Conservation (phyloP, 2,329 filamentous ascomycete genomes). For the Verticillium isaacii region DNA sequence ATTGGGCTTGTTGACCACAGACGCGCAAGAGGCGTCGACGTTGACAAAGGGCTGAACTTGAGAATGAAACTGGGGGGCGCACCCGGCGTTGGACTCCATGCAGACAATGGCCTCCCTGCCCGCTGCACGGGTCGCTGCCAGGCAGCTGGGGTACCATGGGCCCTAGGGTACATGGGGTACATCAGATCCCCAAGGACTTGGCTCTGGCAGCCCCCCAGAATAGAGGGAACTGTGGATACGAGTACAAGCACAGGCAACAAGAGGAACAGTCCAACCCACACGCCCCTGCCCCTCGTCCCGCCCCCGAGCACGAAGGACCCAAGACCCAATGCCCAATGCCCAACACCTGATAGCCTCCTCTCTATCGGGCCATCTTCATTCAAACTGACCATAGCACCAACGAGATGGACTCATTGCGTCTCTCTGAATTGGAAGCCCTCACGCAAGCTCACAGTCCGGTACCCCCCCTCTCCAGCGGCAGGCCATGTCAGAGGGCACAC, state of each 20-base stretch:
- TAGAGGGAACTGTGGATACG: neutral
- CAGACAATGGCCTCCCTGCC: neutral
- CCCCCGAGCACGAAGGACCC: neutral
- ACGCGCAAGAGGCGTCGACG: neutral
- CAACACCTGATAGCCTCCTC: too few relatives aligned
- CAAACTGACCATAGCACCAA: neutral
- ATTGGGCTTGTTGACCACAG: neutral
- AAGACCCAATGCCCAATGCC: too few relatives aligned
- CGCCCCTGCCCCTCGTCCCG: neutral
- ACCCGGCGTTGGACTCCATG: neutral
- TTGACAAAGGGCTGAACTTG: neutral
- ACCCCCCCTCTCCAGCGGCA: neutral
- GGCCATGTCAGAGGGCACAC: constrained; percentile 1
- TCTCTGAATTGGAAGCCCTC: neutral
- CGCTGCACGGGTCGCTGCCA: neutral
- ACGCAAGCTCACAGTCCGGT: neutral
- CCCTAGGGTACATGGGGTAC: neutral
- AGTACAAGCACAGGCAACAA: neutral
- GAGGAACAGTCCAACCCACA: neutral
- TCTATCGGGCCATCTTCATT: neutral
- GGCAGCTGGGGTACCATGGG: neutral
- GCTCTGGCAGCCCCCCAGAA: neutral
- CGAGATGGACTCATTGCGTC: neutral
- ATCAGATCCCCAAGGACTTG: neutral
- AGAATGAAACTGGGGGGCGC: neutral